phyloP scores from a whole-genome alignment of 1,139 yeast species.

The Chernovozyma aurita region DNA sequence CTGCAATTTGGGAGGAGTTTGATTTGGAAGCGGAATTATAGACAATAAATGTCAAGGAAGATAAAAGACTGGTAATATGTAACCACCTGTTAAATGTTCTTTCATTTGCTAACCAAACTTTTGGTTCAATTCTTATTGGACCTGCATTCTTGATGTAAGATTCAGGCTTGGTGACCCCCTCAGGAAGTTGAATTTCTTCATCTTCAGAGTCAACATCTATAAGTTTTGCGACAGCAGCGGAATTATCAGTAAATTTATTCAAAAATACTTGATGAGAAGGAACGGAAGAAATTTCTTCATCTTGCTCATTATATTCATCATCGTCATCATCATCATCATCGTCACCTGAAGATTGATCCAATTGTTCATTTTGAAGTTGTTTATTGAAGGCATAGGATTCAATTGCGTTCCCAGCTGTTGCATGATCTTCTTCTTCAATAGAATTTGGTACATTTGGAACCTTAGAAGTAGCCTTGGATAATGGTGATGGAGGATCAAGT shows the following conservation, averaged over 20 bases:
- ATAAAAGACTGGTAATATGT: conserved; percentile 80
- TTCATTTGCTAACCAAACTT: conserved; percentile 97
- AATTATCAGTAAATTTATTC: conserved; percentile 19
- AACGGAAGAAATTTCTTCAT: conserved; percentile 5
- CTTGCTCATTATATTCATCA: no score
- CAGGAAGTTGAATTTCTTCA: conserved; percentile 75
- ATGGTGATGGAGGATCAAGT: conserved; percentile 9
- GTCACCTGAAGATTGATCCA: conserved; percentile 34
- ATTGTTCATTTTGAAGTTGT: neutral
- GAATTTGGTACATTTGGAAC: conserved; percentile 5
- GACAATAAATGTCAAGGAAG: conserved; percentile 83
- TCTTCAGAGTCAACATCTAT: conserved; percentile 81
- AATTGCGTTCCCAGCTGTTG: neutral
- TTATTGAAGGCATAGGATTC: neutral
- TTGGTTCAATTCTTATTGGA: conserved; percentile 90
- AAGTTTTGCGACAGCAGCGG: conserved; percentile 35
- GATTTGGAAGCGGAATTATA: conserved; percentile 72
- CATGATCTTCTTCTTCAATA: neutral
- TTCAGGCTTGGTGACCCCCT: conserved; percentile 83
- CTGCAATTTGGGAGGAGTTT: conserved; percentile 53
- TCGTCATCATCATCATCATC: conserved; percentile 39
- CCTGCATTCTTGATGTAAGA: conserved; percentile 81
- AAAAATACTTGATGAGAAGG: conserved; percentile 3
- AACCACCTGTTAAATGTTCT: conserved; percentile 96
- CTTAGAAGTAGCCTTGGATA: conserved; percentile 9